Base-by-base conservation (phyloP, 352 stramenopile species). In the Discostella stelligera region DNA sequence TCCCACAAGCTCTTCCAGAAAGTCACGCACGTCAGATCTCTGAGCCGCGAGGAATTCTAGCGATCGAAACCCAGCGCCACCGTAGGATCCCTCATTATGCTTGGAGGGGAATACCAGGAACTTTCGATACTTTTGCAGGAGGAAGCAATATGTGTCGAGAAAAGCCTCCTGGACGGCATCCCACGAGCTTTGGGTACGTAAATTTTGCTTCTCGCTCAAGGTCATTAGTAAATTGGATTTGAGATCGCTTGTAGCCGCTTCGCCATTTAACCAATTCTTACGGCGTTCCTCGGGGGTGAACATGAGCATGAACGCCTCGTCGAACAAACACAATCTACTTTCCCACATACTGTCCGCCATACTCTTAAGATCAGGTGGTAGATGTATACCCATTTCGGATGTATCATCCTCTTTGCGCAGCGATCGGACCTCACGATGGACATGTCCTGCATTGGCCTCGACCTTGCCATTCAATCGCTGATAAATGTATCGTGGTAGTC, bases 141-240 rank as follows among this genome's bases (percentile, higher is more conserved):
- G 70, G 61, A 86, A 89, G 14, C 90, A 80, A 73, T 89, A 92
- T 0, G 87, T 89, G 37, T 89, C 82, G 41, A 93, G 71, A 61
- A 93, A 93, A 5, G 78, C 84, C 66, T 90, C 86, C 55, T 91
- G 88, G 6, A 93, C 85, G 0, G 86, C 77, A 78, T 91, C 85
- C 88, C 88, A 93, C 61, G 89, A 68, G 20, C 77, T 89, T 48
- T 89, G 81, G 46, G 79, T 82, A 10, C 78, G 52, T 20, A 85
- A 27, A 16, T 68, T 80, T 67, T 75, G 49, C 63, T 69, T 68
- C 25, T 81, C 58, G 11, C n/a, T 73, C 30, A 68, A 65, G 1
- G 66, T 81, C 74, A 87, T 83, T 0, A 86, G 76, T 7, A 65
- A 79, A 66, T 64, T 76, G 8, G 49, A 52, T 72, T 79, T 74